Base-by-base conservation (phyloP, 2,329 filamentous ascomycete species). In the Fusarium sp. region DNA sequence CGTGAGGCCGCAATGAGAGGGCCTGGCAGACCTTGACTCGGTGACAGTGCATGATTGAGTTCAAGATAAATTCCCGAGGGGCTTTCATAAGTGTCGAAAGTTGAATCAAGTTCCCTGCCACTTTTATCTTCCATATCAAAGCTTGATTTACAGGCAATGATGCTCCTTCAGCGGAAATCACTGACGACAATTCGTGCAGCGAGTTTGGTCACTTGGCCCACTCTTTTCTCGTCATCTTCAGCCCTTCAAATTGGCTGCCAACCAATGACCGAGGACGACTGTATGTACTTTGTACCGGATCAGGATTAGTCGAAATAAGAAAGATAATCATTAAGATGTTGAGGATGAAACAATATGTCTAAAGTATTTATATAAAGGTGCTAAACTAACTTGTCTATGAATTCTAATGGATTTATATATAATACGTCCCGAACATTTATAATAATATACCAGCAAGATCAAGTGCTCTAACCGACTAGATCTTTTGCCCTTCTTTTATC, bases 171-270 rank as follows among this genome's bases (percentile, higher is more conserved):
- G 0, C 7, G 21, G 7, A 19, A 38, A 14, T 10, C 6, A 14
- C 23, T 6, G 14, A 23, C 12, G 26, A 7, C 8, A 30, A 21
- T 12, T 5, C n/a, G 23, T 23, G n/a, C 8, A 38, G 4, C 5
- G 17, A 40, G 15, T 15, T n/a, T 30, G 14, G 1, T 1, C 17
- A 14, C 19, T 12, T n/a, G 38, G 9, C 45, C 60, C 60, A 63
- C 58, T 50, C 11, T 63, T 63, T 63, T 7, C 60, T 58, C 58
- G 58, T 63, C 58, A 58, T 42, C 3, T 24, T 63, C 39, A 58
- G 7, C 60, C 60, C 60, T 63, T 63, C 19, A 14, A 15, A 1
- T 15, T 8, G 1, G 4, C 1, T 4, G 2, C 4, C 2, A 28
- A 7, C 50, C 60, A 63, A 63, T 63, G 1, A 14, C 2, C 17